Conservation (phyloP, 1,139 yeast species). For the Lodderomyces theae region DNA sequence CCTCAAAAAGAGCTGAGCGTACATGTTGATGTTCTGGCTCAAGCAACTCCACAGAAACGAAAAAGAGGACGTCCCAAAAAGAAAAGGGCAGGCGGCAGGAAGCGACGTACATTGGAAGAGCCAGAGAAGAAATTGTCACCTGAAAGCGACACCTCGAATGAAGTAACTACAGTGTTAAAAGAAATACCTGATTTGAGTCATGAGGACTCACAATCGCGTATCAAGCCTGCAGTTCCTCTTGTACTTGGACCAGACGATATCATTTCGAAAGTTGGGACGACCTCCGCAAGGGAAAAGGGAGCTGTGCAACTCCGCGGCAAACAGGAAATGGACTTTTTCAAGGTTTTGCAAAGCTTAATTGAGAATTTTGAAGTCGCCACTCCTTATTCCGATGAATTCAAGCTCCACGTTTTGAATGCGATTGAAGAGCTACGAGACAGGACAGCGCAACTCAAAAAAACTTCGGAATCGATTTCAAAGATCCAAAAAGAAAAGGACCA, state of each 20-base stretch:
- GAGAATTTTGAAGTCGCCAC: slow-evolving; percentile 26
- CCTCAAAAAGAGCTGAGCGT: not conserved
- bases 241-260: not conserved
- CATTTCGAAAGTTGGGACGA: not conserved
- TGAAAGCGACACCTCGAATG: not conserved
- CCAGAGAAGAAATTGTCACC: not conserved
- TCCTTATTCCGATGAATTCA: slow-evolving; percentile 17
- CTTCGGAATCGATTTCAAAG: slow-evolving; percentile 33
- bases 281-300: not conserved
- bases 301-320: slow-evolving; percentile 1
- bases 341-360: slow-evolving; percentile 36
- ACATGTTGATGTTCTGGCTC: not conserved
- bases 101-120: not conserved
- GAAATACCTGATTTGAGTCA: not conserved
- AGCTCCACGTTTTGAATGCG: slow-evolving; percentile 29
- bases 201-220: not conserved
- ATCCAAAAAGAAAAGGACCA: slow-evolving; percentile 41
- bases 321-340: slow-evolving; percentile 18
- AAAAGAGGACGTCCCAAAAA: slow-evolving; percentile 2
- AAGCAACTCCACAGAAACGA: not conserved
- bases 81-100: slow-evolving; percentile 2
- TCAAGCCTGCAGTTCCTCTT: not conserved
- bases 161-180: not conserved
- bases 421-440: slow-evolving; percentile 32
- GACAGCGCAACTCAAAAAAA: slow-evolving; percentile 42